Base-by-base conservation (phyloP, 116 monocot species). In the Cymodocea nodosa region DNA sequence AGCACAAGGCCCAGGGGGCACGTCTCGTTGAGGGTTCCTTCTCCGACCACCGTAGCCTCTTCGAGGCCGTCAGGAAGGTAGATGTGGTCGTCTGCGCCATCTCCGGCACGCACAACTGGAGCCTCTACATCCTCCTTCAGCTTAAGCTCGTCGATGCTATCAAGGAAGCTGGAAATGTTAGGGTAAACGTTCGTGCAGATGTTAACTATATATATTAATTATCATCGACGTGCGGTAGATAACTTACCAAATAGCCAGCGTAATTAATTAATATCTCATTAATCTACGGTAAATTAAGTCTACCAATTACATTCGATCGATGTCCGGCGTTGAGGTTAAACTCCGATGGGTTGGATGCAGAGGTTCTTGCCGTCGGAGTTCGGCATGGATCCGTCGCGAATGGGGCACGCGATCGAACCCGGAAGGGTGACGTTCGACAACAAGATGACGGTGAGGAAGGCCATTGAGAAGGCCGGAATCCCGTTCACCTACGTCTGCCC, bases 321-420 rank as follows among this genome's bases (percentile, higher is more conserved):
- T n/a, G n/a, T n/a, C n/a, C n/a, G n/a, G n/a, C n/a, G n/a, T n/a
- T n/a, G n/a, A n/a, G n/a, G n/a, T n/a, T n/a, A n/a, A n/a, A n/a
- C n/a, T n/a, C n/a, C n/a, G n/a, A n/a, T n/a, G n/a, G n/a, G n/a
- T n/a, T n/a, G n/a, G n/a, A n/a, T 57, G 51, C 63, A 86, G 86
- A 37, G 80, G 0, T 86, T 83, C 70, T 18, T 83, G 58, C 87
- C 83, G 11, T 87, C 84, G 4, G 87, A 87, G 63, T 87, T 87
- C 61, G 87, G 84, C 15, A 72, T 6, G 2, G 87, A 87, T 59
- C 79, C 81, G 4, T 57, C 81, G 12, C 70, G 80, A 56, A 87
- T 87, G 87, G 71, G 6, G 2, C 74, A 87, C 50, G 84, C 87
- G 6, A 50, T 81, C 10, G 70, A 10, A 16, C 81, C 84, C 0